Conservation (phyloP, 2,329 filamentous ascomycete genomes). For the Fusarium vanettenii region DNA sequence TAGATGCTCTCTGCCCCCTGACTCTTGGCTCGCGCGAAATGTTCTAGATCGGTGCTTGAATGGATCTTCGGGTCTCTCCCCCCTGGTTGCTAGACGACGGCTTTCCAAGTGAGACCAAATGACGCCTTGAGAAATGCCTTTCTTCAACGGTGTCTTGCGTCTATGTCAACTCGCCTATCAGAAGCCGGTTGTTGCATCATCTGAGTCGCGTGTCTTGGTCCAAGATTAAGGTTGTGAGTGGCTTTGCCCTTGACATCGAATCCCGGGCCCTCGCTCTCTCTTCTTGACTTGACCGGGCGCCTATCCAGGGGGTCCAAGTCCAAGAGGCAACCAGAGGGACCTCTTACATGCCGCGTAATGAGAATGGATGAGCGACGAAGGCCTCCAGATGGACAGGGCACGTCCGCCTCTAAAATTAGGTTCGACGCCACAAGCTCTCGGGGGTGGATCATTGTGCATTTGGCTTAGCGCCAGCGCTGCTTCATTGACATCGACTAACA, state of each 20-base stretch:
- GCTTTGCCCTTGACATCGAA: neutral
- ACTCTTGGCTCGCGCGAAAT: neutral
- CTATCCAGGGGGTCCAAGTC: conserved; percentile 5
- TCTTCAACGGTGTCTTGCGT: neutral
- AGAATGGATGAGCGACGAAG: neutral
- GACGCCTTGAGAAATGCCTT: neutral
- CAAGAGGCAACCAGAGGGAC: conserved; percentile 20
- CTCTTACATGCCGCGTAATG: conserved; percentile 19
- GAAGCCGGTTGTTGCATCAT: neutral
- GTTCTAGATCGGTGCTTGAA: neutral
- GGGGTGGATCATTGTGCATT: neutral
- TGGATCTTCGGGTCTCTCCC: neutral
- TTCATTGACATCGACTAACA: neutral
- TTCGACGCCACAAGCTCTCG: conserved; percentile 1
- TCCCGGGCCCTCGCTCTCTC: neutral
- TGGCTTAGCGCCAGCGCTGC: neutral
- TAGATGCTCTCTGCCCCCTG: neutral
- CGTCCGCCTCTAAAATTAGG: conserved; percentile 9
- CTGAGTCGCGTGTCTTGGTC: neutral
- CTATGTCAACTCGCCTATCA: neutral
- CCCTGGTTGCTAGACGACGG: neutral
- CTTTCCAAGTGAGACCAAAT: neutral
- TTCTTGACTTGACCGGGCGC: neutral
- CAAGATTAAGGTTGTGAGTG: neutral
- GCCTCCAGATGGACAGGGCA: neutral